These are phyloP conservation scores for Botrytis elliptica DNA, from an alignment of 2,329 filamentous ascomycete genomes.

Conservation along the genomic window DNA sequence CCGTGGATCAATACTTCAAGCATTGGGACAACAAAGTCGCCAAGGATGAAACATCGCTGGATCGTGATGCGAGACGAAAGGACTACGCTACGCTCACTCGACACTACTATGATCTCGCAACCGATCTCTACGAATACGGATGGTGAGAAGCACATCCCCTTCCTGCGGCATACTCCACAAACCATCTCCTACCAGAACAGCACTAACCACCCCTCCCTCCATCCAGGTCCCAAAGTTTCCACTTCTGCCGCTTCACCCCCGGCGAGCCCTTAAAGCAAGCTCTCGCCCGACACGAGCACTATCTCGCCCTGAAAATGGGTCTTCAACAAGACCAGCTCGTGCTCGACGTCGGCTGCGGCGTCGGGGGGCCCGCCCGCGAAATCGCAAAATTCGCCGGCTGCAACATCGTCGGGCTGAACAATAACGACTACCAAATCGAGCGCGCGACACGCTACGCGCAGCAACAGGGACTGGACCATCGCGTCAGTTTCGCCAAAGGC, in stretches of 20 bases:
- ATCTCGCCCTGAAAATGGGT: neutral
- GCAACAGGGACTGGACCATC: neutral
- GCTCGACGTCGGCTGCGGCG: neutral
- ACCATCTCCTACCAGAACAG: accelerated
- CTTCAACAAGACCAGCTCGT: neutral
- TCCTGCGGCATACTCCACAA: neutral
- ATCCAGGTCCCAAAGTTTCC: neutral
- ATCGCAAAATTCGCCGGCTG: neutral
- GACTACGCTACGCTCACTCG: neutral
- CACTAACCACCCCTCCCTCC: neutral
- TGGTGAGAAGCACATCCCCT: neutral
- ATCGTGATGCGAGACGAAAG: neutral
- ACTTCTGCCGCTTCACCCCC: neutral
- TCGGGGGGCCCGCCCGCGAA: neutral
- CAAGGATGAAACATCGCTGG: neutral
- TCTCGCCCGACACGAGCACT: neutral
- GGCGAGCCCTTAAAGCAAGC: neutral
- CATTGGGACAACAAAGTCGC: neutral
- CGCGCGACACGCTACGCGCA: neutral
- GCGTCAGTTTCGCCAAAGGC: neutral
- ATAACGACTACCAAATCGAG: neutral
- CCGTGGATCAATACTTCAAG: neutral
- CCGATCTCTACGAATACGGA: neutral
- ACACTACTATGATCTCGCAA: neutral
- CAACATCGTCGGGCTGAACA: neutral